These are phyloP conservation scores for Scleroderma citrinum DNA, from an alignment of 768 basidiomycete species.

Conservation along the genomic window DNA sequence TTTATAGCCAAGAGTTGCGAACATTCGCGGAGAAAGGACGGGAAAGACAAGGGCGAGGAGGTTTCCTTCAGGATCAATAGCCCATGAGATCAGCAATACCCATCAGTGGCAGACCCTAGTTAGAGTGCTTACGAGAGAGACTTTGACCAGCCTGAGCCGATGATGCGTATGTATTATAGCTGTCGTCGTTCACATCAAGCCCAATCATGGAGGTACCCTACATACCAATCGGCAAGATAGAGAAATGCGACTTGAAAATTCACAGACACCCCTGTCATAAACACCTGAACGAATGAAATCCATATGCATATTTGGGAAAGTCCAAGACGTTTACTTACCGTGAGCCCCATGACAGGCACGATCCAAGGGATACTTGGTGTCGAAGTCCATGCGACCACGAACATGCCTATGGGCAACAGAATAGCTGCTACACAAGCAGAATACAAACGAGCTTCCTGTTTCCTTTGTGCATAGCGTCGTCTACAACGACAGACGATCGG, in stretches of 20 bases:
- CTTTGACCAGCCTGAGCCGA: slow-evolving; percentile 58
- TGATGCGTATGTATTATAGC: slow-evolving; percentile 51
- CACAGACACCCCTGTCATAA: slow-evolving; percentile 40
- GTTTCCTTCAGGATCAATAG: slow-evolving; percentile 41
- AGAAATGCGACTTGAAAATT: slow-evolving; percentile 48
- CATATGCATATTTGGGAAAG: neutral
- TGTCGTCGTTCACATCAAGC: slow-evolving; percentile 10
- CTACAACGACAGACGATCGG: slow-evolving; percentile 7
- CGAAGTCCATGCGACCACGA: slow-evolving; percentile 69
- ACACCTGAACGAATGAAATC: slow-evolving; percentile 27
- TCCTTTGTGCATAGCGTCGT: slow-evolving; percentile 14
- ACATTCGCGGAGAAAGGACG: slow-evolving; percentile 55
- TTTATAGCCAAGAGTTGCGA: slow-evolving; percentile 40
- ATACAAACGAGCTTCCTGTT: slow-evolving; percentile 52
- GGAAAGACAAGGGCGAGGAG: slow-evolving; percentile 45
- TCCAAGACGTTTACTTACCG: neutral
- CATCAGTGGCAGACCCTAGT: too few species aligned
- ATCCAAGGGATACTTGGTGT: slow-evolving; percentile 52
- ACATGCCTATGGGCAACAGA: slow-evolving; percentile 47
- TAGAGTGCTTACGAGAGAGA: slow-evolving; percentile 35
- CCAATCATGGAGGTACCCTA: neutral
- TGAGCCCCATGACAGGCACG: slow-evolving; percentile 14
- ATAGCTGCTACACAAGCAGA: slow-evolving; percentile 46
- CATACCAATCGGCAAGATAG: slow-evolving; percentile 55
- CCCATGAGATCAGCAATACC: neutral